Percentiles rank a stretch among this genome's conserved stretches.
phyloP scores from a whole-genome alignment of 2,329 filamentous ascomycete genomes.

The Talaromyces marneffei region DNA sequence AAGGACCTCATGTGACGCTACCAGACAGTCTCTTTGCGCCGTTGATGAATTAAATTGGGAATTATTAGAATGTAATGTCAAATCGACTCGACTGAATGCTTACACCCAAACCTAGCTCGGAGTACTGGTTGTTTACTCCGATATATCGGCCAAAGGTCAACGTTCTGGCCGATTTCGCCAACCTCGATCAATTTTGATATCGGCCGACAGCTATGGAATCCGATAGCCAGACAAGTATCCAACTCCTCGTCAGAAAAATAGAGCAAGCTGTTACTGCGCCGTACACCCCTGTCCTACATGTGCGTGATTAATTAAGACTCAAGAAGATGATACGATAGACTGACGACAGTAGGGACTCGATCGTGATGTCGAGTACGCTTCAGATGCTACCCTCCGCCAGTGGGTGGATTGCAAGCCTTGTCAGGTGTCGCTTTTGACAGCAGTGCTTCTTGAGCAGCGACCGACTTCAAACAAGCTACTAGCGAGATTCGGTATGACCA shows the following conservation, averaged over 20 bases:
- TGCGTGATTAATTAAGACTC: slow-evolving; percentile 23
- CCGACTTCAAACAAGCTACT: slow-evolving; percentile 49
- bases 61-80: background rate
- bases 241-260: slow-evolving; percentile 37
- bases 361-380: slow-evolving; percentile 23
- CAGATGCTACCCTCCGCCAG: slow-evolving; percentile 32
- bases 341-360: slow-evolving; percentile 27
- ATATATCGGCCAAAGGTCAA: background rate
- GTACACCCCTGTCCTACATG: slow-evolving; percentile 48
- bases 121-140: slow-evolving; percentile 2
- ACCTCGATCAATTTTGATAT: background rate
- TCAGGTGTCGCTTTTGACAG: slow-evolving; percentile 42
- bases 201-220: slow-evolving; percentile 22
- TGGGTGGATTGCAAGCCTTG: slow-evolving; percentile 49
- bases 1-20: background rate
- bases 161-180: background rate
- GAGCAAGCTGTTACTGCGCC: slow-evolving; percentile 44
- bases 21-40: background rate
- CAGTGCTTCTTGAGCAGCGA: slow-evolving; percentile 45
- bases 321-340: background rate
- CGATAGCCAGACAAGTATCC: slow-evolving; percentile 17
- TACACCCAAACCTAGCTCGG: background rate
- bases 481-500: slow-evolving; percentile 40
- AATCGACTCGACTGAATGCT: background rate
- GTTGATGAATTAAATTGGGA: background rate